Evolutionary conservation across 768 basidiomycete species (phyloP).

Genomic region (Mycena belliarum): DNA sequence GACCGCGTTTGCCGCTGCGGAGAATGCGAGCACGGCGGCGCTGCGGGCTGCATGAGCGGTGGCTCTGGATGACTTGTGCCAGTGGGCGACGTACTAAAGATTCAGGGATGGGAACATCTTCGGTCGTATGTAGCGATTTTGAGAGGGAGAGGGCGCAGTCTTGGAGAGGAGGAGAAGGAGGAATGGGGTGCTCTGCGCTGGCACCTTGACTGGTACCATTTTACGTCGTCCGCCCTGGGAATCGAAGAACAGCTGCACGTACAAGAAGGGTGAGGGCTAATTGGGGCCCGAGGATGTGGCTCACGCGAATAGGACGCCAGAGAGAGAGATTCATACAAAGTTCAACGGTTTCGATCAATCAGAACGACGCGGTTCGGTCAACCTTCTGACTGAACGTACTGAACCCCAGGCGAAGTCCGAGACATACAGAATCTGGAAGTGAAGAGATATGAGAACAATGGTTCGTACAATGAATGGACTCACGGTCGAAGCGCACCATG

Average conservation of each 20-base stretch:
- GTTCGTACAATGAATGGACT: too few relatives aligned
- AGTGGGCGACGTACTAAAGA: background rate
- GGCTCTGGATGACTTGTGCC: too few relatives aligned
- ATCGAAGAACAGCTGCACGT: background rate
- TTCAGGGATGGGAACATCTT: background rate
- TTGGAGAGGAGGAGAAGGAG: background rate
- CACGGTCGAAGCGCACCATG: too few relatives aligned
- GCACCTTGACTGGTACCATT: conserved; percentile 7
- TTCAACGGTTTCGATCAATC: too few relatives aligned
- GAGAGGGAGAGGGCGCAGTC: background rate
- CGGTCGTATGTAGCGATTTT: background rate
- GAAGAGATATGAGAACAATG: too few relatives aligned
- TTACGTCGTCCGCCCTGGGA: conserved; percentile 6
- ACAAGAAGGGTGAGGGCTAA: background rate
- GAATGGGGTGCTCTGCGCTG: background rate
- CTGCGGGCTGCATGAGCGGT: background rate
- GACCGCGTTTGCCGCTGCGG: background rate
- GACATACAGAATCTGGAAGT: too few relatives aligned
- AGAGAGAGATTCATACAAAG: too few relatives aligned
- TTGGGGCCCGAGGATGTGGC: background rate
- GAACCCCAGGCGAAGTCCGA: too few relatives aligned
- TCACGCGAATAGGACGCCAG: background rate
- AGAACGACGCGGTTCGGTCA: too few relatives aligned
- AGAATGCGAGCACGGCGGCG: conserved; percentile 2
- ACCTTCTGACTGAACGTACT: too few relatives aligned